Base-by-base conservation (phyloP, 2,329 filamentous ascomycete genomes). In the Eutypella sp. region DNA sequence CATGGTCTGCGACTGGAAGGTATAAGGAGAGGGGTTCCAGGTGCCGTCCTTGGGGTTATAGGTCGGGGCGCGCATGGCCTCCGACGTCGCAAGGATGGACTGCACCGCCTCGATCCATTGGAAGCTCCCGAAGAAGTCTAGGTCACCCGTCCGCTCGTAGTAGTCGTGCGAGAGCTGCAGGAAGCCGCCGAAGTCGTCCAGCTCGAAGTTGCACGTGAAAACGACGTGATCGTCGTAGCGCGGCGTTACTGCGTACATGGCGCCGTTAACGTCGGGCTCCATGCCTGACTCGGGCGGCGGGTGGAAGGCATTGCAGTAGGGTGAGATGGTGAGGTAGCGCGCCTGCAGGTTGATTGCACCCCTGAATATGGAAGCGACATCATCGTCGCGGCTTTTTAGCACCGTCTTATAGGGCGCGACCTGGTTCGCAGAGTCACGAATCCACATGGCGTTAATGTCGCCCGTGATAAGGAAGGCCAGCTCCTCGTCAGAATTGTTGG, bases 181-280 rank as follows among this genome's bases (percentile, higher is more conserved):
- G 65, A 96, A 96, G 24, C 89, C 84, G 1, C 91, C 89, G 1
- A 96, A 76, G 10, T 87, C 92, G 69, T 96, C 91, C 39, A 96
- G 81, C 68, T 96, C 92, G 66, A 93, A 96, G 67, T 96, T 96
- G 77, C 92, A 96, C 66, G 96, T 92, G 61, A 93, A 96, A 0
- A 95, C 90, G 31, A 83, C 75, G 2, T 73, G 73, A 1, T 76
- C 74, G 57, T 89, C 82, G 55, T 89, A 89, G 0, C 74, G 68
- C 2, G 86, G 85, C 75, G 45, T 78, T 68, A 65, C 61, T 67
- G 70, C 51, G 63, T 85, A 83, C 2, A 78, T 76, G 1, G 78
- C 80, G 2, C 75, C 70, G 57, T 85, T 85, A 11, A 67, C 59
- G 0, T 74, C 71, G 2, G 84, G 76, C 2, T 66, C 58, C 27